phyloP scores from a whole-genome alignment of 148 eudicot genomes.

The Drosera capensis region DNA sequence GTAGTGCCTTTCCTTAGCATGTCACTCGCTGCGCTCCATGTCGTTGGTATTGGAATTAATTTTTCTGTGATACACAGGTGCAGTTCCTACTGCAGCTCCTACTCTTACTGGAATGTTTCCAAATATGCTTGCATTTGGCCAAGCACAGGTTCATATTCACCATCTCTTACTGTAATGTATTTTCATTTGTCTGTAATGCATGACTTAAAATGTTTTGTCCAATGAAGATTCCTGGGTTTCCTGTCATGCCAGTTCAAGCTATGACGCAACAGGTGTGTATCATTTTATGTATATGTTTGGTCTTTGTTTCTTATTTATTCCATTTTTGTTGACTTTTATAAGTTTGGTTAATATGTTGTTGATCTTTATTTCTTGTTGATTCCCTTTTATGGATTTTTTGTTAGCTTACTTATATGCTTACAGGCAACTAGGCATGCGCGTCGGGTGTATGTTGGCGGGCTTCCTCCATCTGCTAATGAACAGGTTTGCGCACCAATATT shows the following conservation, averaged over 20 bases:
- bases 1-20: neutral
- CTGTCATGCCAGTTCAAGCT: slow-evolving; percentile 88
- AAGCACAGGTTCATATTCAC: slow-evolving; percentile 46
- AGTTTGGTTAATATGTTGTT: too few species aligned
- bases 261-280: slow-evolving; percentile 94
- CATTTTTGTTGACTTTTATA: slow-evolving; percentile 1
- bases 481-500: too few species aligned
- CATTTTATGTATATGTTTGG: neutral
- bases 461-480: slow-evolving; percentile 86
- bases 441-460: slow-evolving; percentile 97
- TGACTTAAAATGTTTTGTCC: too few species aligned
- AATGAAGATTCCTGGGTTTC: slow-evolving; percentile 61
- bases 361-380: neutral
- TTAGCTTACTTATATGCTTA: slow-evolving; percentile 5
- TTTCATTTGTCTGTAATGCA: too few species aligned
- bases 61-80: slow-evolving; percentile 39
- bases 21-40: neutral
- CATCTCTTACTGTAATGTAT: neutral
- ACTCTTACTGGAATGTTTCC: slow-evolving; percentile 67
- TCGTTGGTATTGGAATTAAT: slow-evolving; percentile 8
- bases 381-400: neutral
- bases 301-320: neutral
- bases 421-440: slow-evolving; percentile 99
- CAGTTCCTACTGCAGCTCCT: slow-evolving; percentile 42
- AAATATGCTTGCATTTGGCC: slow-evolving; percentile 44